These are phyloP conservation scores for Candida chilensis DNA, from an alignment of 805 yeast species.

Conservation along the genomic window DNA sequence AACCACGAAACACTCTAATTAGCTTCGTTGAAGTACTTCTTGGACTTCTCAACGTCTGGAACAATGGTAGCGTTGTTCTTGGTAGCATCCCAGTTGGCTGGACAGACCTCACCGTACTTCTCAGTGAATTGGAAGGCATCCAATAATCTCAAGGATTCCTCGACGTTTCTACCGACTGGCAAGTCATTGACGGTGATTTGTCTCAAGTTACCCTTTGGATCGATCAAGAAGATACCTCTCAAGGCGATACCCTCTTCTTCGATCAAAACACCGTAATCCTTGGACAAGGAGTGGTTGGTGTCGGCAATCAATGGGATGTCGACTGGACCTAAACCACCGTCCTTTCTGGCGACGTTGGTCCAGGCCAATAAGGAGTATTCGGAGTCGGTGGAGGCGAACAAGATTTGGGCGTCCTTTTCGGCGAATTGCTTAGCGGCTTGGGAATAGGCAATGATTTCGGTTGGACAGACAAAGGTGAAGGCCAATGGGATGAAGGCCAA, in stretches of 20 bases:
- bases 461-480: conserved; percentile 99
- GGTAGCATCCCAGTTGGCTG: conserved; percentile 90
- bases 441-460: conserved; percentile 97
- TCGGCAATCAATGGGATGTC: conserved; percentile 93
- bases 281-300: conserved; percentile 90
- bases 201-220: conserved; percentile 91
- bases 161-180: conserved; percentile 99
- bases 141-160: conserved; percentile 92
- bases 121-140: conserved; percentile 99
- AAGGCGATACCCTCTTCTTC: conserved; percentile 96
- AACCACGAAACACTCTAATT: too few relatives aligned
- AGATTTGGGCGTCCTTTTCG: conserved; percentile 78
- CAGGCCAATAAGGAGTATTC: conserved; percentile 96
- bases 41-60: conserved; percentile 70
- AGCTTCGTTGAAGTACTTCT: conserved; percentile 67
- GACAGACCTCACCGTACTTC: conserved; percentile 98
- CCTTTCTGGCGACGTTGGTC: conserved; percentile 94
- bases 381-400: conserved; percentile 97
- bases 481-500: conserved; percentile 98
- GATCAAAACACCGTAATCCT: conserved; percentile 94
- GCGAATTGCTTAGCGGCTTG: conserved; percentile 88
- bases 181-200: conserved; percentile 97
- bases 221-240: conserved; percentile 97
- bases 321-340: conserved; percentile 96
- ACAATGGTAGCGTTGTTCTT: conserved; percentile 91